Percentiles rank a stretch among this genome's conserved stretches.
Conservation (phyloP, 73 alveolate genomes). For the Stentor coeruleus region DNA sequence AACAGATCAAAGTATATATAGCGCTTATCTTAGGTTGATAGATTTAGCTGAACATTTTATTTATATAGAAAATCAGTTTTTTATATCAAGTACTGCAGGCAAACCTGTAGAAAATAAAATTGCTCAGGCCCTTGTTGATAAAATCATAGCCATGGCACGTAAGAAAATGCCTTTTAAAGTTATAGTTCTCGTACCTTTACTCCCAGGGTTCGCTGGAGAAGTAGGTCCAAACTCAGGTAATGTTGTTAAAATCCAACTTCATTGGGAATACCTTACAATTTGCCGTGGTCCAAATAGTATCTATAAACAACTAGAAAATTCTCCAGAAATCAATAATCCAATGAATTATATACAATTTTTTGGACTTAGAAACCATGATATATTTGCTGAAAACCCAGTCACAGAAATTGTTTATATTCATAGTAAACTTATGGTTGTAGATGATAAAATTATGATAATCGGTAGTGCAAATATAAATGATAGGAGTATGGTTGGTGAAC, state of each 20-base stretch:
- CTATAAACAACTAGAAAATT: too few species aligned
- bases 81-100: constrained; percentile 72
- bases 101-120: constrained; percentile 61
- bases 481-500: constrained; percentile 83
- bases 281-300: too few species aligned
- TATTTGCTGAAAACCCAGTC: constrained; percentile 52
- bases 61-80: constrained; percentile 96
- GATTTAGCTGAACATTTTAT: constrained; percentile 78
- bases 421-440: constrained; percentile 89
- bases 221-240: constrained; percentile 43
- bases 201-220: constrained; percentile 95
- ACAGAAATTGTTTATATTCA: constrained; percentile 89
- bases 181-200: constrained; percentile 78
- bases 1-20: too few species aligned
- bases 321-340: too few species aligned
- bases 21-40: constrained; percentile 77
- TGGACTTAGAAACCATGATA: constrained; percentile 73
- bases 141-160: constrained; percentile 67
- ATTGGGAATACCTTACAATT: constrained; percentile 60
- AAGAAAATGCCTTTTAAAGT: constrained; percentile 67
- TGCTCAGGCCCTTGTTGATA: constrained; percentile 69
- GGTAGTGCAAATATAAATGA: constrained; percentile 97
- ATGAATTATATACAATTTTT: constrained; percentile 75
- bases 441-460: constrained; percentile 77
- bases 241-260: constrained; percentile 59